phyloP scores from a whole-genome alignment of 257 asterid species.

The Solanum verrucosum region DNA sequence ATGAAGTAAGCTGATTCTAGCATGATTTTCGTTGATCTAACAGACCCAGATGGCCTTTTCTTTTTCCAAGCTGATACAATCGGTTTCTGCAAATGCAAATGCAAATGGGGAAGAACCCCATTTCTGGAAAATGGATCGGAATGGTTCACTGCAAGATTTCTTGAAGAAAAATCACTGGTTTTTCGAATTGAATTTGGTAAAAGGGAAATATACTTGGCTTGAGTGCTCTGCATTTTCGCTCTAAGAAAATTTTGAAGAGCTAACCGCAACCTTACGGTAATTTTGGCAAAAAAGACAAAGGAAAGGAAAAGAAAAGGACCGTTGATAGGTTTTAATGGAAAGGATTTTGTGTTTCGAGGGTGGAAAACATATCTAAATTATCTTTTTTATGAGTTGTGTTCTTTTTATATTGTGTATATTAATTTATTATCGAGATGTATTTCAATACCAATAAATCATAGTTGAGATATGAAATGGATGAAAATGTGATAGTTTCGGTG shows the following conservation, averaged over 20 bases:
- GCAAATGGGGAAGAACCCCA: neutral
- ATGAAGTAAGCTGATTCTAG: slow-evolving; percentile 51
- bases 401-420: too few relatives aligned
- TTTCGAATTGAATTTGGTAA: neutral
- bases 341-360: too few relatives aligned
- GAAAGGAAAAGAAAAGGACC: neutral
- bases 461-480: too few relatives aligned
- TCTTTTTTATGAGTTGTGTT: accelerated
- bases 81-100: slow-evolving; percentile 7
- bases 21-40: slow-evolving; percentile 35
- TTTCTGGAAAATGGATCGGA: neutral
- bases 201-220: neutral
- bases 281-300: neutral
- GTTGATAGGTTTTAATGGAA: neutral
- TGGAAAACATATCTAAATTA: neutral
- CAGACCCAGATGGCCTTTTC: slow-evolving; percentile 25
- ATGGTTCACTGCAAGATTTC: neutral
- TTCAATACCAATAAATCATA: too few relatives aligned
- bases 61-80: slow-evolving; percentile 20
- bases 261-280: neutral
- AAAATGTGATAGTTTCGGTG: too few relatives aligned
- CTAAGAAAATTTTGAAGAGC: neutral
- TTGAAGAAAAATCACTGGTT: neutral
- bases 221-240: neutral
- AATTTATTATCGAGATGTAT: too few relatives aligned